phyloP scores from a whole-genome alignment of 139 green algal genomes.

The Volvox reticuliferus region DNA sequence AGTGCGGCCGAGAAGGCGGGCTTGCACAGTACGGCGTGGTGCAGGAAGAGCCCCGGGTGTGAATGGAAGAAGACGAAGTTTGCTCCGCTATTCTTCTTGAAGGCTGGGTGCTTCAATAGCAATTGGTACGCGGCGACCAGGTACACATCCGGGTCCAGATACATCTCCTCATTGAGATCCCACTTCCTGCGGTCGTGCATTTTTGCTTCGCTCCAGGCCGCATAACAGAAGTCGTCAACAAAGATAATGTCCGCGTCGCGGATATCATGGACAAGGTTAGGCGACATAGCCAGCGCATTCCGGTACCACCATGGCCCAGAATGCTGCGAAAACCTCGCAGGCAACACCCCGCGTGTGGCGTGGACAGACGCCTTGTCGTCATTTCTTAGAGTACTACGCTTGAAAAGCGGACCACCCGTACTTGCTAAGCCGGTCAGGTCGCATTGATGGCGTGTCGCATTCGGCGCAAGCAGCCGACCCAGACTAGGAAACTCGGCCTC shows the following conservation, averaged over 20 bases:
- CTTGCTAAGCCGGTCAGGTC: not conserved
- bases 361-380: not conserved
- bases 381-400: not conserved
- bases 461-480: not conserved
- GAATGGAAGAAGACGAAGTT: slow-evolving; percentile 7
- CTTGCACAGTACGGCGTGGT: not conserved
- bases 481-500: not conserved
- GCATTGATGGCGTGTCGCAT: not conserved
- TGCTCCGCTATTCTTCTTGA: not conserved
- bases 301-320: not conserved
- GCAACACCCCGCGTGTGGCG: not conserved
- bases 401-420: not conserved
- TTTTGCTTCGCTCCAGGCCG: slow-evolving; percentile 8
- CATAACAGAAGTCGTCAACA: slow-evolving; percentile 14
- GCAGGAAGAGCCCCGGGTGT: not conserved
- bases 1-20: not conserved
- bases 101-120: not conserved
- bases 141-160: slow-evolving; percentile 7
- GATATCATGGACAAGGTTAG: not conserved
- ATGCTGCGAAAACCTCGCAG: not conserved
- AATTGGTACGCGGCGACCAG: not conserved
- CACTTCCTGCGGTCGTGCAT: not conserved
- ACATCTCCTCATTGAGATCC: not conserved
- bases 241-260: not conserved
- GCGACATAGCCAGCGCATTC: not conserved